phyloP scores from a whole-genome alignment of 2,329 filamentous ascomycete species.

The Didymella pinodella region DNA sequence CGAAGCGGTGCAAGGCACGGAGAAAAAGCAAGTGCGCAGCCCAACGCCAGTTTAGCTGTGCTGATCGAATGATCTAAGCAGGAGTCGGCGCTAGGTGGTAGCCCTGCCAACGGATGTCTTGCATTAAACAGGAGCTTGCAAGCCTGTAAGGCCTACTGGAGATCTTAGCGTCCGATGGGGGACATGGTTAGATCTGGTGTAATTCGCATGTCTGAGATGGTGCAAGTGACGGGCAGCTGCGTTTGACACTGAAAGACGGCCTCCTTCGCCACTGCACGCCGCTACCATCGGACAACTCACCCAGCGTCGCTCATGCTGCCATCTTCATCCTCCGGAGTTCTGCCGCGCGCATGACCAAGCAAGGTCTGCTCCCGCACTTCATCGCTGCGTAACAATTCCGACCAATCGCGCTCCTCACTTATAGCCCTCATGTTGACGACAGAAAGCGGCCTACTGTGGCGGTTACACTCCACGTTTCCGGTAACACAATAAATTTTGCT shows the following conservation, averaged over 20 bases:
- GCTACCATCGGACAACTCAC: conserved; percentile 16
- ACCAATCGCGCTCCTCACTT: conserved; percentile 13
- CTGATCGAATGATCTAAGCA: conserved; percentile 18
- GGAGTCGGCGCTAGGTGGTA: conserved; percentile 20
- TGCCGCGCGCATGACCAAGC: conserved; percentile 20
- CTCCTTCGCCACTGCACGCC: conserved; percentile 7
- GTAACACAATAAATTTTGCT: conserved; percentile 11
- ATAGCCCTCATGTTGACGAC: conserved; percentile 16
- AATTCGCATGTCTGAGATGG: conserved; percentile 1
- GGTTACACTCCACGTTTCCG: conserved; percentile 10
- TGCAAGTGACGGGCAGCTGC: not conserved
- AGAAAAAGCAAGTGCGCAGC: conserved; percentile 24
- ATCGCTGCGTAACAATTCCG: conserved; percentile 15
- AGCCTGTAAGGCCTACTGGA: conserved; percentile 11
- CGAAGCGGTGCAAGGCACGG: conserved; percentile 19
- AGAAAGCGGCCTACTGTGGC: conserved; percentile 7
- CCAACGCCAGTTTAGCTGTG: conserved; percentile 23
- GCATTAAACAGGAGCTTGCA: conserved; percentile 14
- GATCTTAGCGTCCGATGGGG: conserved; percentile 15
- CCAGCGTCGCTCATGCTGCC: conserved; percentile 10
- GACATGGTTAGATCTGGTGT: conserved; percentile 3
- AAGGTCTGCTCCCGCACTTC: conserved; percentile 16
- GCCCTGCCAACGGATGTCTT: conserved; percentile 12
- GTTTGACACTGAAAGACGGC: conserved; percentile 9
- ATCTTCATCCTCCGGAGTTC: conserved; percentile 10